Conservation (phyloP, 139 green algal genomes). For the Chlorella sp. region DNA sequence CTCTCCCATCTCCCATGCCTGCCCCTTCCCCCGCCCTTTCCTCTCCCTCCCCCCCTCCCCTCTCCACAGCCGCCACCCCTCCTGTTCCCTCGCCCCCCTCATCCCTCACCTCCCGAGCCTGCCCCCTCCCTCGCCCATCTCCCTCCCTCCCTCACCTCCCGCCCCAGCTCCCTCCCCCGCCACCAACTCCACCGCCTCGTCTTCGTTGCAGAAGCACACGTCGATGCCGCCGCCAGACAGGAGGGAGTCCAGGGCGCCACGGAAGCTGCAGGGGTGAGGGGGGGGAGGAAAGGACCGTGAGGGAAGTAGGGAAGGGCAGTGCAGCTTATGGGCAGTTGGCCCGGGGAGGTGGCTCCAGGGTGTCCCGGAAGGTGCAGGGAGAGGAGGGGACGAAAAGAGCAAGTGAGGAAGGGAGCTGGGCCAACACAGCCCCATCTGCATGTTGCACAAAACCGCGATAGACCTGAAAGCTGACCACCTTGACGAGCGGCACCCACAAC, state of each 20-base stretch:
- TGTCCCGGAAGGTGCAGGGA: too few relatives aligned
- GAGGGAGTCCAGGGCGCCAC: slow-evolving; percentile 42
- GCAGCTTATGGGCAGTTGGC: not conserved
- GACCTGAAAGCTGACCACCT: too few relatives aligned
- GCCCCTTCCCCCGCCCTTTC: not conserved
- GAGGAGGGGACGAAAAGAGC: too few relatives aligned
- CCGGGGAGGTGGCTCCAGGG: too few relatives aligned
- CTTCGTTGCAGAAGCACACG: slow-evolving; percentile 76
- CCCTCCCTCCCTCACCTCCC: not conserved
- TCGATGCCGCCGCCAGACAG: slow-evolving; percentile 48
- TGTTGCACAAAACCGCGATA: too few relatives aligned
- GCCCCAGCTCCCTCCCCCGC: not conserved
- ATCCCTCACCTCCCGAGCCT: not conserved
- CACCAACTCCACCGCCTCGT: slow-evolving; percentile 56
- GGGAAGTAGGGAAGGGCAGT: not conserved
- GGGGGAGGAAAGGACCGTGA: not conserved
- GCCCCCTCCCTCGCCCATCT: not conserved
- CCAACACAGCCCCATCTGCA: too few relatives aligned
- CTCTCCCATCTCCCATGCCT: not conserved
- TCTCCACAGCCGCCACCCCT: not conserved
- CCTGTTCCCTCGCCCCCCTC: too few relatives aligned
- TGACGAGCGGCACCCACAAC: not conserved
- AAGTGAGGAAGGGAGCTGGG: too few relatives aligned
- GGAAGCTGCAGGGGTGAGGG: not conserved
- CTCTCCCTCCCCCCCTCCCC: not conserved